Percentiles rank a stretch among this genome's conserved stretches.
Evolutionary conservation across 2,329 filamentous ascomycete species (phyloP).

Genomic region (Penicillium oxalicum): DNA sequence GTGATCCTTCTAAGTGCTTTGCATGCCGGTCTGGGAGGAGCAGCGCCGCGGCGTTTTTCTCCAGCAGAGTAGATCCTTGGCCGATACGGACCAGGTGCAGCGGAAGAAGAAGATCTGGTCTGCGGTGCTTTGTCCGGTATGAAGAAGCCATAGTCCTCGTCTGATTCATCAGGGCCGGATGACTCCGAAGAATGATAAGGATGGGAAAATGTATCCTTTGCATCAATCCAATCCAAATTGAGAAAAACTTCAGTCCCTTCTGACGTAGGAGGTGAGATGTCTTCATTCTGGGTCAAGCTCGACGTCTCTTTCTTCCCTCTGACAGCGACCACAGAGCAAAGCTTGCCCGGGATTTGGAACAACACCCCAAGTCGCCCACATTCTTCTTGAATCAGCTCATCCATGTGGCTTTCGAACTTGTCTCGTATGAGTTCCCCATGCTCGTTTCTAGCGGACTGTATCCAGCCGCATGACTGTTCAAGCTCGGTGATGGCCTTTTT

Average conservation of each 20-base stretch:
- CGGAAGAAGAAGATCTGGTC: background rate
- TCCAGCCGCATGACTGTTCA: conserved; percentile 11
- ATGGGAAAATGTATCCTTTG: too few species aligned
- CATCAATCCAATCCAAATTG: too few species aligned
- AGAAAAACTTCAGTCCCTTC: too few species aligned
- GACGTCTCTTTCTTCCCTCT: background rate
- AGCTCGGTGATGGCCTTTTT: conserved; percentile 8
- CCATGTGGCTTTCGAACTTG: background rate
- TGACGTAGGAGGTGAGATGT: too few species aligned
- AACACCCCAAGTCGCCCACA: background rate
- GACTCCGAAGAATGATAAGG: too few species aligned
- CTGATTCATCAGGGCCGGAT: background rate
- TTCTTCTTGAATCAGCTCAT: background rate
- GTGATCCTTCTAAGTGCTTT: too few species aligned
- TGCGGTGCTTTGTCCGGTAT: background rate
- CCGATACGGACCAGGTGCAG: background rate
- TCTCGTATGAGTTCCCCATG: background rate
- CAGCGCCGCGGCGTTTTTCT: too few species aligned
- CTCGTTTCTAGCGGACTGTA: background rate
- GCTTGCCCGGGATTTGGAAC: conserved; percentile 6
- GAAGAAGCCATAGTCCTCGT: background rate
- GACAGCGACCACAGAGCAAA: conserved; percentile 6
- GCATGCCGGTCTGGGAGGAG: too few species aligned
- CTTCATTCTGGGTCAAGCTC: too few species aligned
- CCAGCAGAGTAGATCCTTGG: too few species aligned